Percentiles rank a stretch among this genome's conserved stretches.
Conservation (phyloP, 352 stramenopile species). For the Phytophthora boehmeriae region DNA sequence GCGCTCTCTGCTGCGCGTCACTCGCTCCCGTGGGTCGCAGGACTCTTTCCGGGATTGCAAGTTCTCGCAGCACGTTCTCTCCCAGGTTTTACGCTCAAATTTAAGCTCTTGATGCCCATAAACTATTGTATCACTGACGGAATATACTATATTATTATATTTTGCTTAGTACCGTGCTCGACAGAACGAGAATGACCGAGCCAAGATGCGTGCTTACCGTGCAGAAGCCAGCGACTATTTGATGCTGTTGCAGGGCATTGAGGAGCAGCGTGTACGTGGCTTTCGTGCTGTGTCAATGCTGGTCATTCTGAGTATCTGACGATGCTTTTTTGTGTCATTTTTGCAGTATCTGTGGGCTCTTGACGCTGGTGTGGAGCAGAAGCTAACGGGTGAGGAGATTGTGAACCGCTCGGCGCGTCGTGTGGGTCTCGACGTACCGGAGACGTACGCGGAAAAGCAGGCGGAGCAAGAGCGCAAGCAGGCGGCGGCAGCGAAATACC, state of each 20-base stretch:
- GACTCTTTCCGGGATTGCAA: conserved; percentile 56
- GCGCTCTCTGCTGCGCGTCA: conserved; percentile 70
- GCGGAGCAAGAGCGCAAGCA: conserved; percentile 38
- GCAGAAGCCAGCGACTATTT: conserved; percentile 73
- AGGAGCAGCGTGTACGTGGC: conserved; percentile 72
- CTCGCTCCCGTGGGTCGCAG: conserved; percentile 61
- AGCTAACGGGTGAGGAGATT: conserved; percentile 71
- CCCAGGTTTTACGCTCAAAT: conserved; percentile 46
- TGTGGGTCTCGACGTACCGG: conserved; percentile 77
- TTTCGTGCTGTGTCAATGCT: neutral
- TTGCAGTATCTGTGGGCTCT: conserved; percentile 71
- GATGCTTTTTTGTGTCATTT: conserved; percentile 6
- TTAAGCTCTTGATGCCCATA: neutral
- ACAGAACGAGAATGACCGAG: conserved; percentile 77
- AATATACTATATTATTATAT: conserved; percentile 5
- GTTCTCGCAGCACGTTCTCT: conserved; percentile 77
- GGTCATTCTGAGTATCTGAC: conserved; percentile 1
- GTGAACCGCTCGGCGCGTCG: conserved; percentile 77
- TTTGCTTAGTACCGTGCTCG: conserved; percentile 62
- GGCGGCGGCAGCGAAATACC: conserved; percentile 56
- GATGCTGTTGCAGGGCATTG: conserved; percentile 67
- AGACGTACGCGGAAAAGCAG: conserved; percentile 75
- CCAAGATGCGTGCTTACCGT: conserved; percentile 75
- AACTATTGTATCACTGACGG: conserved; percentile 10
- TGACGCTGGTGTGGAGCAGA: conserved; percentile 72